Evolutionary conservation across 2,329 filamentous ascomycete genomes (phyloP), one percentile per base, ranked within the genome.

Genomic region (Aspergillus ruber): DNA sequence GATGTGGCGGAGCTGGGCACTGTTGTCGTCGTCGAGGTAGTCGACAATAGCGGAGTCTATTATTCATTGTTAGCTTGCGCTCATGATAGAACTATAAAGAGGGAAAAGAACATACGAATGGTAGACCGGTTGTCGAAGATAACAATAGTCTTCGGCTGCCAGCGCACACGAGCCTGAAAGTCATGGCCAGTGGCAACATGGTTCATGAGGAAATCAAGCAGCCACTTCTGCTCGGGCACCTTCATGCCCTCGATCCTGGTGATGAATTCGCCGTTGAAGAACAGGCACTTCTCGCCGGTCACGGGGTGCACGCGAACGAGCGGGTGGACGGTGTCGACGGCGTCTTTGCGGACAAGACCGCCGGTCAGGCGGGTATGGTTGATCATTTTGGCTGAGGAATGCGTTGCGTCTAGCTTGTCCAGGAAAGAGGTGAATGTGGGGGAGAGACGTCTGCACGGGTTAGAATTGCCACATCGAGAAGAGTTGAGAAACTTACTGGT

Each of bases 21-120:
- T 67, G 38, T 68, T 66, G 41, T 76, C 74, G 29, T 73, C 71
- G 45, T 70, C 67, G 36, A 71, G 55, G 51, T 76, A 76, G 55
- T 77, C 74, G 4, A 77, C 73, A 38, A 75, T 74, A 21, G 73
- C 74, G 2, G 74, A 74, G 56, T 77, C 73, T 75, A 48, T 21
- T 36, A 25, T 21, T 21, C 25, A 42, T 25, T 27, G 20, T 52
- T 58, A 55, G 57, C 52, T 38, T 46, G 44, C 15, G 41, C 17
- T 27, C 13, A 8, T 27, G 40, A 42, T 25, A 8, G 18, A 44
- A 21, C 39, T n/a, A n/a, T n/a, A n/a, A 50, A 13, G 3, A 17
- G 42, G 20, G 20, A 41, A 33, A 9, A 13, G n/a, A 32, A 66
- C 71, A 60, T 63, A 75, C 72, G 72, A 44, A 73, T 66, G 25